Evolutionary conservation across 2,329 filamentous ascomycete genomes (phyloP).

Genomic region (Ascocoryne sarcoides): DNA sequence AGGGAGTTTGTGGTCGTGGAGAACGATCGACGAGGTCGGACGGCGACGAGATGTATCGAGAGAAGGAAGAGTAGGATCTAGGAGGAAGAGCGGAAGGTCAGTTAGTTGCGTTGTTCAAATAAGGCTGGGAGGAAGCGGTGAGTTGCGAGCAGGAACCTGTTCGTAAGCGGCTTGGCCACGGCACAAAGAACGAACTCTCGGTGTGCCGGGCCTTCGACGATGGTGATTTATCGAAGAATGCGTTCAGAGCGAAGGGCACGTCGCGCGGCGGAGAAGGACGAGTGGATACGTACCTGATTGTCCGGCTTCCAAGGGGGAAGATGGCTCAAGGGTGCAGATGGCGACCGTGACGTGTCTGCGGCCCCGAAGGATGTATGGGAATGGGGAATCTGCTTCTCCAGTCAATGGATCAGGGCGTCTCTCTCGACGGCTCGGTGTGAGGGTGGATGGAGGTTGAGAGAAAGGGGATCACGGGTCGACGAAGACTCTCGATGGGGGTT

Average conservation of each 20-base stretch:
- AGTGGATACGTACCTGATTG: not conserved
- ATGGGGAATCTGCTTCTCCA: too few species aligned
- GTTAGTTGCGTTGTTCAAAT: not conserved
- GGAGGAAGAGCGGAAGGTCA: not conserved
- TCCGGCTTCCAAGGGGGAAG: not conserved
- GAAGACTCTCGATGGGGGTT: not conserved
- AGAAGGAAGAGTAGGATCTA: not conserved
- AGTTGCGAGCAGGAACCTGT: not conserved
- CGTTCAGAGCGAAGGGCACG: too few species aligned
- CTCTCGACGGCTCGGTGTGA: too few species aligned
- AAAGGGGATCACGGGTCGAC: not conserved
- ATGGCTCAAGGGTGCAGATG: not conserved
- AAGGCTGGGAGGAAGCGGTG: not conserved
- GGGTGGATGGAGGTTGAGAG: not conserved
- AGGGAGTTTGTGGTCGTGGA: not conserved
- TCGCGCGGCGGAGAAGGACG: not conserved
- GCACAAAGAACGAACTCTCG: not conserved
- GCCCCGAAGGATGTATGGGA: too few species aligned
- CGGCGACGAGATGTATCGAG: not conserved
- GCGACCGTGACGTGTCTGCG: not conserved
- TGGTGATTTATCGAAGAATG: too few species aligned
- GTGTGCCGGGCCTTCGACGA: too few species aligned
- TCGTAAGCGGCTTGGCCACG: not conserved
- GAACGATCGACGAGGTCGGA: not conserved
- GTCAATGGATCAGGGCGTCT: too few species aligned